Evolutionary conservation across 208 protist genomes (phyloP), one percentile per base, ranked within the genome.

Genomic region (Trypanosoma scelopori): DNA sequence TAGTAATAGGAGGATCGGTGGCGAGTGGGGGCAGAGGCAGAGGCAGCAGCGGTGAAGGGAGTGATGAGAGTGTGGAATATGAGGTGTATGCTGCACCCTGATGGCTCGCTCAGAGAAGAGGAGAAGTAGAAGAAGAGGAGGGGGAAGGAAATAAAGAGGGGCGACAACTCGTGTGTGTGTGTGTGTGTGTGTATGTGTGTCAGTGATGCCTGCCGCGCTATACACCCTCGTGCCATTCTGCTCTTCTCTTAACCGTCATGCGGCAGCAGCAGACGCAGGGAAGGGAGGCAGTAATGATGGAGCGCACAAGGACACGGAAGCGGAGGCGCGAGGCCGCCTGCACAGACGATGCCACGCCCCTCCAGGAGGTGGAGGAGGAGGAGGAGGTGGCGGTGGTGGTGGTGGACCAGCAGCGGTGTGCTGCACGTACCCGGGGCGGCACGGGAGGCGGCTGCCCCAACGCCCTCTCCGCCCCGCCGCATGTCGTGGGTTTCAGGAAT

Each of bases 181-280:
- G 25, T 23, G 46, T 50, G 46, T 50, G 46, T 50, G 46, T 50
- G 46, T 50, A 1, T 50, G 46, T 50, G 32, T 37, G 32, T 37
- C 25, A 25, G 25, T 50, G 25, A 50, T 11, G 16, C 5, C 7
- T 48, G 45, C 45, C 12, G 45, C 12, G 45, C 5, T 48, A 13
- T 48, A 5, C 45, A 23, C 18, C 46, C 25, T 50, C 22, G 9
- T 50, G 11, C 18, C 25, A 50, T 13, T 48, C 20, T 48, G 15
- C 20, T 13, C 20, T 48, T 18, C 3, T 48, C 13, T 48, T 13
- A 3, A 25, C 15, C 45, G n/a, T 50, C n/a, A 25, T 50, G 46
- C n/a, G 18, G 25, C 20, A 4, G 25, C 13, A 48, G 45, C 18
- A 23, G 13, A 3, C 2, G 45, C 3, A 48, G 45, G 45, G 15